A percentile compares a stretch with the other conserved stretches of the same genome.
These are phyloP conservation scores for Ustilago esculenta DNA, from an alignment of 1,284 basidiomycete genomes.

Conservation along the genomic window DNA sequence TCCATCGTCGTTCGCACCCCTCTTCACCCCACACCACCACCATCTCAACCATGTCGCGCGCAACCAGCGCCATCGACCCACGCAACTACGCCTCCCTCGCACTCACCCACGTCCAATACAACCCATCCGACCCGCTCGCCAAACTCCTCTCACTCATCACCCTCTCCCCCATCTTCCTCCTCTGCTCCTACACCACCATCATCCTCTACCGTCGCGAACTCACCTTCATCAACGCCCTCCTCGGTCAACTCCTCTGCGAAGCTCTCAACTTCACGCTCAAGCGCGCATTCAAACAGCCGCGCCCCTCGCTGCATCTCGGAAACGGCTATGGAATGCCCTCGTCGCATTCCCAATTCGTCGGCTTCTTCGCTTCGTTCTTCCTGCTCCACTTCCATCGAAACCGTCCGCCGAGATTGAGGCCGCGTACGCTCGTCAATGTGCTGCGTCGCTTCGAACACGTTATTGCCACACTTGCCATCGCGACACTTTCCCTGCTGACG, in stretches of 20 bases:
- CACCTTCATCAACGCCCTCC: conserved; percentile 81
- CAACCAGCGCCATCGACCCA: conserved; percentile 50
- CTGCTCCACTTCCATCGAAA: conserved; percentile 77
- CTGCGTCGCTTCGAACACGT: conserved; percentile 53
- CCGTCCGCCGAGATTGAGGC: conserved; percentile 73
- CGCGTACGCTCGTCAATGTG: conserved; percentile 40
- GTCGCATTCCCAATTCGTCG: conserved; percentile 88
- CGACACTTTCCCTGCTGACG: conserved; percentile 74
- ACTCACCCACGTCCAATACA: conserved; percentile 62
- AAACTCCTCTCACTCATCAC: conserved; percentile 59
- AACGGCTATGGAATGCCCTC: conserved; percentile 87
- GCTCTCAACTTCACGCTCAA: conserved; percentile 78
- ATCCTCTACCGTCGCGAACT: conserved; percentile 80
- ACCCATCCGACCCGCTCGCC: conserved; percentile 51
- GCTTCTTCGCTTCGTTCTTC: conserved; percentile 82
- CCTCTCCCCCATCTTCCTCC: conserved; percentile 60
- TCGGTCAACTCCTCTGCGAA: conserved; percentile 80
- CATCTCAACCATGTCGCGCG: conserved; percentile 22
- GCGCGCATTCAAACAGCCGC: conserved; percentile 75
- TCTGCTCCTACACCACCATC: conserved; percentile 77
- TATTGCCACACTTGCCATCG: conserved; percentile 71
- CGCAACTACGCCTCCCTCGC: conserved; percentile 53
- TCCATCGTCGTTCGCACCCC: no score
- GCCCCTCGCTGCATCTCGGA: conserved; percentile 76
- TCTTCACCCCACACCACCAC: no score